These are phyloP conservation scores for Oxytropis ochrocephala DNA, from an alignment of 306 rosid genomes.

Conservation along the genomic window DNA sequence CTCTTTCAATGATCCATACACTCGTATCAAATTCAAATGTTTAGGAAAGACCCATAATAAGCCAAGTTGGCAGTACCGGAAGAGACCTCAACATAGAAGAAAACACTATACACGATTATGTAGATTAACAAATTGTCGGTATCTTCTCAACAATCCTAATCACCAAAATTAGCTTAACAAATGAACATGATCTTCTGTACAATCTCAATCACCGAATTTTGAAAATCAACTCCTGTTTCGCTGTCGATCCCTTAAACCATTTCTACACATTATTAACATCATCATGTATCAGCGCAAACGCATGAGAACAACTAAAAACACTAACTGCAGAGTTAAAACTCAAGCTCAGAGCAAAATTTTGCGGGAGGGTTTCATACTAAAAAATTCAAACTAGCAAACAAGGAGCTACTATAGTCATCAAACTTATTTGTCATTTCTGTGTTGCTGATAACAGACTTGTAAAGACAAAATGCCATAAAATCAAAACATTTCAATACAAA, in stretches of 20 bases:
- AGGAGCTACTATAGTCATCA: not conserved
- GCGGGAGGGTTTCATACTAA: not conserved
- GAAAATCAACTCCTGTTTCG: slow-evolving; percentile 64
- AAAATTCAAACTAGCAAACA: not conserved
- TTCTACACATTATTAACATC: slow-evolving; percentile 40
- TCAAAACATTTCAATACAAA: not conserved
- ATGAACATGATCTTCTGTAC: slow-evolving; percentile 38
- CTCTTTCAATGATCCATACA: not conserved
- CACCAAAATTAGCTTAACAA: slow-evolving; percentile 44
- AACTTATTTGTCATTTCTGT: not conserved
- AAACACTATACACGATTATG: no score
- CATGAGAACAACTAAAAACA: not conserved
- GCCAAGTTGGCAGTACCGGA: no score
- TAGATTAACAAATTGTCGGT: no score
- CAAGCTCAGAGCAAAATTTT: not conserved
- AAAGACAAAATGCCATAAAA: not conserved
- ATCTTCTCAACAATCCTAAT: no score
- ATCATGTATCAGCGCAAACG: slow-evolving; percentile 14
- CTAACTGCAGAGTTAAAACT: not conserved
- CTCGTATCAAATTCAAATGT: not conserved
- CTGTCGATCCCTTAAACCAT: slow-evolving; percentile 66
- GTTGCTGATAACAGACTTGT: not conserved
- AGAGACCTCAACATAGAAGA: no score
- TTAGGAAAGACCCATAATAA: no score
- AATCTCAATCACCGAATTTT: slow-evolving; percentile 12